Percentiles rank a stretch among this genome's conserved stretches.
These are phyloP conservation scores for Bimuria novae-zelandiae DNA, from an alignment of 2,329 filamentous ascomycete species.

Conservation along the genomic window DNA sequence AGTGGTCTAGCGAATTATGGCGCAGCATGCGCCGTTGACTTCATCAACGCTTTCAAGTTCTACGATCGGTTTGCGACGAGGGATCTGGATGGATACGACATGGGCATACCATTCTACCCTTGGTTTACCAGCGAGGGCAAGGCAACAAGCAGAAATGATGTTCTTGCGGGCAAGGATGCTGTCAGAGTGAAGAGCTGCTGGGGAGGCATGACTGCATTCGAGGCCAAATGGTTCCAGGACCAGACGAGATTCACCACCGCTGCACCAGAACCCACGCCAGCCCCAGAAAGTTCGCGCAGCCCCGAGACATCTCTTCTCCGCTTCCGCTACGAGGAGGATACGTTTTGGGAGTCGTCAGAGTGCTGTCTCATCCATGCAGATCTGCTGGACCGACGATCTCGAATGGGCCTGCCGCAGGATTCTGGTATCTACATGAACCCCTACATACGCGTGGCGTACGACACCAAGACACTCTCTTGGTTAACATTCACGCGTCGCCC, in stretches of 20 bases:
- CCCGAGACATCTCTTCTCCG: slow-evolving; percentile 45
- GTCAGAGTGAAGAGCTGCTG: slow-evolving; percentile 76
- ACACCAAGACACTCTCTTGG: slow-evolving; percentile 60
- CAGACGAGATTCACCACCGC: slow-evolving; percentile 9
- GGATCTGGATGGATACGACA: slow-evolving; percentile 66
- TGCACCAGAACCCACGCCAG: slow-evolving; percentile 18
- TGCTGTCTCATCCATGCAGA: slow-evolving; percentile 56
- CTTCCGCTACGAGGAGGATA: slow-evolving; percentile 50
- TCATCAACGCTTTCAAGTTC: slow-evolving; percentile 67
- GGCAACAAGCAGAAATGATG: slow-evolving; percentile 62
- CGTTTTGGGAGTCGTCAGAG: slow-evolving; percentile 54
- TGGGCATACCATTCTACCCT: slow-evolving; percentile 69
- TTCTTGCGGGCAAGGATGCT: slow-evolving; percentile 64
- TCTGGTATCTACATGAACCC: slow-evolving; percentile 75
- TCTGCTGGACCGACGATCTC: slow-evolving; percentile 45
- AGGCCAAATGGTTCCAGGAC: slow-evolving; percentile 63
- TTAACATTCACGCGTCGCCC: slow-evolving; percentile 65
- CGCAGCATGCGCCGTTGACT: slow-evolving; percentile 73
- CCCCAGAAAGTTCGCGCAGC: slow-evolving; percentile 15
- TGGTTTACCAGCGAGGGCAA: slow-evolving; percentile 63
- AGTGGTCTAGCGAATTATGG: slow-evolving; percentile 62
- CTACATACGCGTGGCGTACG: slow-evolving; percentile 73
- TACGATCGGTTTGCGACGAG: slow-evolving; percentile 77
- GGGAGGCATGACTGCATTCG: slow-evolving; percentile 75
- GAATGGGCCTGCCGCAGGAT: slow-evolving; percentile 46